Evolutionary conservation across 495 filamentous ascomycete genomes (phyloP).

Genomic region (Gamarada debralockiae): DNA sequence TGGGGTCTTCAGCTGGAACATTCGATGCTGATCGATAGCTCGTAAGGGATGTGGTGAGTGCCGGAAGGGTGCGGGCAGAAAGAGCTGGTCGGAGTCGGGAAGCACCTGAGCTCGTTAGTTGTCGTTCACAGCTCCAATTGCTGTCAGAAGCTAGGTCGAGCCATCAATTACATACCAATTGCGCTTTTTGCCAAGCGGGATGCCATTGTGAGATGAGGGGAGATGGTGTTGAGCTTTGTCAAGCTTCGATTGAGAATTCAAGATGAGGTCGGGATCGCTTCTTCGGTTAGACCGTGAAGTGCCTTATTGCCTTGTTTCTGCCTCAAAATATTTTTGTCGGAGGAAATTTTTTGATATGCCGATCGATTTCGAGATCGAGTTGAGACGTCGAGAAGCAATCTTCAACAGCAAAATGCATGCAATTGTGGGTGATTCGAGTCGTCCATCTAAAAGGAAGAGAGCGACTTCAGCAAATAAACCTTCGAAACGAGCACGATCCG

Average conservation of each 20-base stretch:
- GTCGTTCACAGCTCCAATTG: constrained; percentile 21
- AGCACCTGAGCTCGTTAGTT: constrained; percentile 60
- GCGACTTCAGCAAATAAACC: constrained; percentile 27
- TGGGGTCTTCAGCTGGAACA: constrained; percentile 77
- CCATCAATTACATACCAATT: constrained; percentile 63
- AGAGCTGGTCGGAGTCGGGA: constrained; percentile 78
- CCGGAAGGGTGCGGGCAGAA: constrained; percentile 64
- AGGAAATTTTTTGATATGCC: neutral
- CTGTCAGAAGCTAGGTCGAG: neutral
- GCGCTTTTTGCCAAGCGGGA: constrained; percentile 90
- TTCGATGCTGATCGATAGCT: constrained; percentile 64
- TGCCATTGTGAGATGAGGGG: constrained; percentile 75
- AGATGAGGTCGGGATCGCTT: constrained; percentile 17
- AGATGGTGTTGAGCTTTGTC: constrained; percentile 30
- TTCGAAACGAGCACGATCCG: constrained; percentile 37
- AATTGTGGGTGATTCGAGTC: neutral
- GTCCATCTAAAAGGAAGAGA: constrained; percentile 41
- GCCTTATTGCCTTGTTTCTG: constrained; percentile 10
- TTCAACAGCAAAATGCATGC: constrained; percentile 17
- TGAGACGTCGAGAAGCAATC: no score
- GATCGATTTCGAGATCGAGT: no score
- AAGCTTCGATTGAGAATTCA: constrained; percentile 14
- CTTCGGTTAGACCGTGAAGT: constrained; percentile 7
- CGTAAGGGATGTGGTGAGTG: constrained; percentile 57
- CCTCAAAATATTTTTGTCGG: constrained; percentile 8